A percentile compares a stretch with the other conserved stretches of the same genome.
phyloP scores from a whole-genome alignment of 1,284 basidiomycete genomes.

The Rhizoctonia solani region DNA sequence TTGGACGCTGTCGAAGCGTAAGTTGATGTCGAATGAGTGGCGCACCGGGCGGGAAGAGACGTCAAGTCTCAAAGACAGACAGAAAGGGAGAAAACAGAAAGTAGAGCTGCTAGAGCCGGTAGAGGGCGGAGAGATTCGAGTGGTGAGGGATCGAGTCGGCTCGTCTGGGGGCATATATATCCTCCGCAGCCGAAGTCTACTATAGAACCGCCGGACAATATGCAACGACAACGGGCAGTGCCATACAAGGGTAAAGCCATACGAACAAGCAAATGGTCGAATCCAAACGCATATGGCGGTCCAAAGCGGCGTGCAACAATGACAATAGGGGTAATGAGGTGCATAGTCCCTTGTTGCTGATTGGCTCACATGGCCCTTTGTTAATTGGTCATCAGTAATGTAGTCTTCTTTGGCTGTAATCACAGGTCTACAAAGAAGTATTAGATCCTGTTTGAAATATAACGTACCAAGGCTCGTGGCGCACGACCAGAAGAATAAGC shows the following conservation, averaged over 20 bases:
- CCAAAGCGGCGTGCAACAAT: background rate
- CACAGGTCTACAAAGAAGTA: background rate
- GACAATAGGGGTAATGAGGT: constrained; percentile 10
- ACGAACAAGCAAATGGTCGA: background rate
- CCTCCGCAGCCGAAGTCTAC: background rate
- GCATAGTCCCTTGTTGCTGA: constrained; percentile 9
- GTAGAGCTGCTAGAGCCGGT: no score
- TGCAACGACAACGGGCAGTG: constrained; percentile 1
- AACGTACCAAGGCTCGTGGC: background rate
- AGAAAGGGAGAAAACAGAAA: background rate
- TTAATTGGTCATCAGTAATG: constrained; percentile 1
- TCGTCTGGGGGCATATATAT: constrained; percentile 12
- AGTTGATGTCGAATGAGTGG: constrained; percentile 17
- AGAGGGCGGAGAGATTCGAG: background rate
- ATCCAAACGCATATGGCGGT: background rate
- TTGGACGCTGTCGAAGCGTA: constrained; percentile 19
- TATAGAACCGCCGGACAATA: background rate
- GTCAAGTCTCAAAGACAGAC: constrained; percentile 24
- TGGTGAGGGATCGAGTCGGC: background rate
- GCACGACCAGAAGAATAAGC: no score
- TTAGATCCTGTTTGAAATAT: background rate
- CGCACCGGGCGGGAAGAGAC: constrained; percentile 33
- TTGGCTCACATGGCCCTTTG: constrained; percentile 18
- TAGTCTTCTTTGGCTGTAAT: background rate
- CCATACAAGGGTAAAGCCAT: constrained; percentile 5